These are phyloP conservation scores for Scheffersomyces titani DNA, from an alignment of 1,139 yeast species.

Conservation along the genomic window DNA sequence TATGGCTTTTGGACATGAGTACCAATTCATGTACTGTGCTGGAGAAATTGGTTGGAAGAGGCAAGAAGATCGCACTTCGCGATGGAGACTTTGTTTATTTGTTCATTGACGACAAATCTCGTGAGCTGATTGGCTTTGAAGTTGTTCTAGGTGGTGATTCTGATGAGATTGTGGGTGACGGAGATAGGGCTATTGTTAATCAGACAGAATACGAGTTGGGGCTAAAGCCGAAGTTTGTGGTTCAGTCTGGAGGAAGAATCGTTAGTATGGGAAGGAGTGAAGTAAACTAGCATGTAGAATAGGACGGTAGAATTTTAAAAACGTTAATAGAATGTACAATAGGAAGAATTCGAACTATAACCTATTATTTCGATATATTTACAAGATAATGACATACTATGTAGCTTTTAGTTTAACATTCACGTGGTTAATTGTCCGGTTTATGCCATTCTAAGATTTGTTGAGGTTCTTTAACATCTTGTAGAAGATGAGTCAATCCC, in stretches of 20 bases:
- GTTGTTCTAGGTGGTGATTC: constrained; percentile 21
- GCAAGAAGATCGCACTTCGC: constrained; percentile 59
- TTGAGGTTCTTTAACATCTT: background rate
- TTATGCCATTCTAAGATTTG: constrained; percentile 20
- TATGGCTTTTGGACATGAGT: constrained; percentile 83
- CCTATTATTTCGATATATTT: background rate
- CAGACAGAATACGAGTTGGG: background rate
- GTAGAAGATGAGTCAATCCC: constrained; percentile 17
- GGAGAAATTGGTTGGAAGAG: constrained; percentile 57
- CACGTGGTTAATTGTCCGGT: background rate
- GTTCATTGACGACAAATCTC: constrained; percentile 57
- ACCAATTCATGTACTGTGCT: constrained; percentile 80
- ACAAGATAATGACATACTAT: background rate
- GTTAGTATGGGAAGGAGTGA: background rate
- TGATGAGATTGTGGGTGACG: background rate
- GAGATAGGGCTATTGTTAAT: background rate
- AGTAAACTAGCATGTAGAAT: background rate
- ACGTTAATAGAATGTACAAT: background rate
- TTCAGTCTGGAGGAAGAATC: background rate
- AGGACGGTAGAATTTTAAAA: background rate
- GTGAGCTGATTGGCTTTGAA: constrained; percentile 53
- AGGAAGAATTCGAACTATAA: background rate
- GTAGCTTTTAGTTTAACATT: background rate
- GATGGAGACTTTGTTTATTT: constrained; percentile 68
- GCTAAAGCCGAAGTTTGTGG: background rate